Evolutionary conservation across 257 asterid genomes (phyloP).

Genomic region (Solanum corneliomulleri): DNA sequence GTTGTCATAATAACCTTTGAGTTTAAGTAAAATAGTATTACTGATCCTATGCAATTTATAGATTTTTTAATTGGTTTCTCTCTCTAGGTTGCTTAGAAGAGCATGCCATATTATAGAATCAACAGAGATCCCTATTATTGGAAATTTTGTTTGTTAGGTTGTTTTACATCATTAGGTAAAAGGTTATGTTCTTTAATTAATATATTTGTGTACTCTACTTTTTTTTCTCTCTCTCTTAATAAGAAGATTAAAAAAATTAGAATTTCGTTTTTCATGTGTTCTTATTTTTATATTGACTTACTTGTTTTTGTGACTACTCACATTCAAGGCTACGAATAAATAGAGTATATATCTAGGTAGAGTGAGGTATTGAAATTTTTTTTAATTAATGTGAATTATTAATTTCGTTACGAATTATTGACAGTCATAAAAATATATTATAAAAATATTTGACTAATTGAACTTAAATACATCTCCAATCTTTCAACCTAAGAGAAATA

Average conservation of each 20-base stretch:
- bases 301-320: too few relatives aligned
- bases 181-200: slow-evolving; percentile 28
- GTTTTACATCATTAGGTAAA: slow-evolving; percentile 82
- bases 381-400: too few relatives aligned
- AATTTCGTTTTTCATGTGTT: not conserved
- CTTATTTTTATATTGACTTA: not conserved
- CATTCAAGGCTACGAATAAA: too few relatives aligned
- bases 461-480: too few relatives aligned
- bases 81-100: slow-evolving; percentile 30
- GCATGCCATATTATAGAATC: slow-evolving; percentile 16
- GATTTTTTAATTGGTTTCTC: not conserved
- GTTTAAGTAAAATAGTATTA: slow-evolving; percentile 34
- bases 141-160: slow-evolving; percentile 41
- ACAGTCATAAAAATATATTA: too few relatives aligned
- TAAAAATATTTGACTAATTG: too few relatives aligned
- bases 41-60: not conserved
- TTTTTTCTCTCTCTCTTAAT: slow-evolving; percentile 1
- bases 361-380: too few relatives aligned
- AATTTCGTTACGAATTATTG: rapidly evolving
- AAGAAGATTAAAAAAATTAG: slow-evolving; percentile 25
- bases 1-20: slow-evolving; percentile 36
- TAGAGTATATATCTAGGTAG: too few relatives aligned
- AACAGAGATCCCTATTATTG: slow-evolving; percentile 41
- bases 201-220: slow-evolving; percentile 4
- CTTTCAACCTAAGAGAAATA: too few relatives aligned